phyloP scores from a whole-genome alignment of 2,329 filamentous ascomycete species.

The Neopestalotiopsis clavispora region DNA sequence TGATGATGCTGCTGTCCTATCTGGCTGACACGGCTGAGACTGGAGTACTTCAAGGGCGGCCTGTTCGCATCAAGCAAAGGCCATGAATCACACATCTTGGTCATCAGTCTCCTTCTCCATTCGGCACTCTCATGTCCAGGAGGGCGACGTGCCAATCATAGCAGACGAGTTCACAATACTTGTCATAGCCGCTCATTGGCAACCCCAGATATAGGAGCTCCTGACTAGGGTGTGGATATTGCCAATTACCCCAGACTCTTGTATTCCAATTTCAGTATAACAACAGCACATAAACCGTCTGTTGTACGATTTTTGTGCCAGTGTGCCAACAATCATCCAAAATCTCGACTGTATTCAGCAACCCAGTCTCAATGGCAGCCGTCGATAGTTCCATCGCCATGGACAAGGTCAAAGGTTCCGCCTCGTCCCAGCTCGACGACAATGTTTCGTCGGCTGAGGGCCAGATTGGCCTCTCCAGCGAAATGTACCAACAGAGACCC shows the following conservation, averaged over 20 bases:
- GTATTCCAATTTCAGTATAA: neutral
- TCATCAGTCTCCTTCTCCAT: neutral
- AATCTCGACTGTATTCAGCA: neutral
- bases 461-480: neutral
- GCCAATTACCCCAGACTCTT: neutral
- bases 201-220: neutral
- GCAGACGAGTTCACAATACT: neutral
- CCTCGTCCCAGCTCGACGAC: slow-evolving; percentile 4
- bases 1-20: neutral
- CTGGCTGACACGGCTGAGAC: neutral
- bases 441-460: neutral
- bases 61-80: neutral
- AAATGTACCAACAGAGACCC: slow-evolving; percentile 12
- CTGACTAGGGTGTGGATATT: neutral
- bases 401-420: neutral
- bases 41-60: neutral
- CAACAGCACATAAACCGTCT: neutral
- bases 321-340: neutral
- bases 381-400: neutral
- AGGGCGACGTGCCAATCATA: neutral
- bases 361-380: neutral
- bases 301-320: neutral
- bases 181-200: neutral
- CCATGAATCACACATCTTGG: neutral
- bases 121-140: neutral